A percentile compares a stretch with the other conserved stretches of the same genome.
phyloP scores from a whole-genome alignment of 2,329 filamentous ascomycete species.

The Helotiales sp. region DNA sequence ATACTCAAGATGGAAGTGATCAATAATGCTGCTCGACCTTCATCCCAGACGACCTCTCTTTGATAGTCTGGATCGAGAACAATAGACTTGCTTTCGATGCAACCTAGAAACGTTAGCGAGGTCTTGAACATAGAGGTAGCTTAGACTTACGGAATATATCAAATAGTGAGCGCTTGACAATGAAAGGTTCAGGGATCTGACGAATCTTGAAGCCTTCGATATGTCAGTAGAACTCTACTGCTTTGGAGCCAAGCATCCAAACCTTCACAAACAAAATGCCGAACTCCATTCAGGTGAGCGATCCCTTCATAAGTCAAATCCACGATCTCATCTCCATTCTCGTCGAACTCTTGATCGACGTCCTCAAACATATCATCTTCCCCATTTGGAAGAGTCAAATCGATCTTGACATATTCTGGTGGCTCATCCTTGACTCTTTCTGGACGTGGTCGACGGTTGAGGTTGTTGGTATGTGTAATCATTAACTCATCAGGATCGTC shows the following conservation, averaged over 20 bases:
- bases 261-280: slow-evolving; percentile 40
- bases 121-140: not conserved
- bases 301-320: slow-evolving; percentile 34
- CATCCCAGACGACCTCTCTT: slow-evolving; percentile 52
- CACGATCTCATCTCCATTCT: slow-evolving; percentile 34
- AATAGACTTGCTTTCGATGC: slow-evolving; percentile 44
- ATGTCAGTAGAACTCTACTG: not conserved
- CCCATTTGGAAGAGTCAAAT: slow-evolving; percentile 21
- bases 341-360: slow-evolving; percentile 30
- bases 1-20: slow-evolving; percentile 42
- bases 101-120: slow-evolving; percentile 30
- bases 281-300: slow-evolving; percentile 33
- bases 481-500: slow-evolving; percentile 15
- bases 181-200: slow-evolving; percentile 36
- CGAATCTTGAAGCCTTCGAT: slow-evolving; percentile 39
- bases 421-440: slow-evolving; percentile 30
- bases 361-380: slow-evolving; percentile 38
- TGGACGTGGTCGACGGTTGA: not conserved
- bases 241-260: not conserved
- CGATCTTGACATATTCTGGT: slow-evolving; percentile 28
- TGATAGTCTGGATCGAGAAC: slow-evolving; percentile 53
- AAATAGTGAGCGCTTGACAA: slow-evolving; percentile 34
- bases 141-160: slow-evolving; percentile 33
- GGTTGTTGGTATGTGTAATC: slow-evolving; percentile 13
- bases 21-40: slow-evolving; percentile 39